Evolutionary conservation across 768 basidiomycete species (phyloP), one percentile per base, ranked within the genome.

Genomic region (Tulasnella calospora): DNA sequence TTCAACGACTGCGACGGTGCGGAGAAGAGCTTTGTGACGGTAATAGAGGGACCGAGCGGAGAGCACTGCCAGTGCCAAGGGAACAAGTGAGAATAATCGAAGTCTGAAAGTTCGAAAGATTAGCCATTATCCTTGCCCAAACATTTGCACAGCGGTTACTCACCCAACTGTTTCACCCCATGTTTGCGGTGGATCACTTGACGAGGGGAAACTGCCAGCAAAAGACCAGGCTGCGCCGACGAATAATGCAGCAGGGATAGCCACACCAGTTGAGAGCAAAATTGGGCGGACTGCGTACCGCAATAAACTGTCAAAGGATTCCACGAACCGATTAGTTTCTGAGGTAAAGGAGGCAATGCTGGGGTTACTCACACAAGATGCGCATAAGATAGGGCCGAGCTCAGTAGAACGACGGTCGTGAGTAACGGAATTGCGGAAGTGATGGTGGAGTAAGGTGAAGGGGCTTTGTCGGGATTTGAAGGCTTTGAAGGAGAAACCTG

Each of bases 81-180:
- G 94, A 47, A 94, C 83, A 38, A 94, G 81, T 4, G 95, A 89
- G 84, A 95, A 94, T 70, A 95, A 82, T 36, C 96, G 90, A 3
- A 96, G 88, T 10, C 93, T 89, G 33, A 78, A 83, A 55, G 8
- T 41, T 71, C 17, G 55, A 69, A 35, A 82, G 12, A 82, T 33
- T 72, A 67, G 61, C 27, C n/a, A 30, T 27, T 15, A 35, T 13
- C 61, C 33, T 67, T 27, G 61, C 61, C 12, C 33, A 35, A 23
- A 27, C 83, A 82, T 23, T 83, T 40, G 35, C 38, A 12, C 40
- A 78, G 21, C 19, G 10, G 13, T 67, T 30, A 85, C 91, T 84
- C 81, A 93, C 92, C 93, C 93, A 70, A 90, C 87, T 33, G 91
- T 92, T 85, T 94, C 92, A 73, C 92, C 92, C 93, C 93, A 94